Conservation (phyloP, 768 basidiomycete genomes). For the Lactifluus echinatus region DNA sequence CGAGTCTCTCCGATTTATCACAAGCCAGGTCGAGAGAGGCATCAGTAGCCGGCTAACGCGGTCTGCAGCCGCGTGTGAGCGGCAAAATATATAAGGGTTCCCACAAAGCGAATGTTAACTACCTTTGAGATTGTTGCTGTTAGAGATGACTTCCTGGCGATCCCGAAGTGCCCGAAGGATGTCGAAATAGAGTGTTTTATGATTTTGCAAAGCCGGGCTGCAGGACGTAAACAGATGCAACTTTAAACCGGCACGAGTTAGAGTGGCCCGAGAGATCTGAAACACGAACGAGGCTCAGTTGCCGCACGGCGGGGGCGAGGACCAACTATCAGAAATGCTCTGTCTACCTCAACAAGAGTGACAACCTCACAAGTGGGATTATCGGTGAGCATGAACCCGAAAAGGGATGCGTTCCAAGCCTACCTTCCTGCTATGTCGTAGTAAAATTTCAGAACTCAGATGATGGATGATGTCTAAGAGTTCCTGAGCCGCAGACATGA, state of each 20-base stretch:
- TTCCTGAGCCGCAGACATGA: conserved; percentile 18
- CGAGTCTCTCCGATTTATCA: conserved; percentile 12
- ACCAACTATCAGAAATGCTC: neutral
- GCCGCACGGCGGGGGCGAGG: conserved; percentile 3
- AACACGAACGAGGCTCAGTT: conserved; percentile 6
- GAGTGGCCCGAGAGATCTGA: conserved; percentile 20
- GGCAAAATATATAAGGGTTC: neutral
- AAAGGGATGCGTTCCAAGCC: neutral
- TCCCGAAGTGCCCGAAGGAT: conserved; percentile 17
- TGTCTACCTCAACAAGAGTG: conserved; percentile 20
- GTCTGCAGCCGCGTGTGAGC: conserved; percentile 11
- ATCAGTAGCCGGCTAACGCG: conserved; percentile 15
- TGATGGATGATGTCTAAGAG: conserved; percentile 14
- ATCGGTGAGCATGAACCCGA: neutral
- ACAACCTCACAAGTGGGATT: conserved; percentile 15
- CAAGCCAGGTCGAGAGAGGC: conserved; percentile 20
- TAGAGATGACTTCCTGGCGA: conserved; percentile 11
- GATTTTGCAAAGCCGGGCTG: conserved; percentile 6
- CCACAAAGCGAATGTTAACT: conserved; percentile 2
- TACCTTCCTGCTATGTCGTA: conserved; percentile 20
- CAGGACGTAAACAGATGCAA: conserved; percentile 18
- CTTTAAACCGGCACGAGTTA: conserved; percentile 18
- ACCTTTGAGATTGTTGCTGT: conserved; percentile 17
- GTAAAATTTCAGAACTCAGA: conserved; percentile 16
- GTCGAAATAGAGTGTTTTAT: conserved; percentile 20